Percentiles rank a stretch among this genome's conserved stretches.
Conservation (phyloP, 345 rosid genomes). For the Eucalyptus globulus region DNA sequence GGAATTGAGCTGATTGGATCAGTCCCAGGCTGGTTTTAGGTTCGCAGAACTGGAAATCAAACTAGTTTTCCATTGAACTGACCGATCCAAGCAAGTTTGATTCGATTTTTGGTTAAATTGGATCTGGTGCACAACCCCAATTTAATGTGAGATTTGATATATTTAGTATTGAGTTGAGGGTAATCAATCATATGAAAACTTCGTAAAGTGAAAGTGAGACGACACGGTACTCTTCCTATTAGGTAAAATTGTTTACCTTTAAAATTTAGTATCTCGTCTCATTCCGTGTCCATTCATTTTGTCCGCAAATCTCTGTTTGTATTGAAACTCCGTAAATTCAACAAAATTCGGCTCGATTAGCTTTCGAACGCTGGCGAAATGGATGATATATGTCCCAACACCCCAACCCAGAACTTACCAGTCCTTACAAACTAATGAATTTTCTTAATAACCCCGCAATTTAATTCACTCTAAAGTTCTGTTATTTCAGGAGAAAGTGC, state of each 20-base stretch:
- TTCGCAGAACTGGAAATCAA: background rate
- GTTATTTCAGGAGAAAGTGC: background rate
- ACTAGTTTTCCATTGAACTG: background rate
- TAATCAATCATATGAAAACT: too few species aligned
- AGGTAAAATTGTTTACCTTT: background rate
- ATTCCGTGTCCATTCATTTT: background rate
- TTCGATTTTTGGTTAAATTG: too few species aligned
- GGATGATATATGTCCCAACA: background rate
- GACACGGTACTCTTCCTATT: background rate
- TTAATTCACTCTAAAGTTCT: background rate
- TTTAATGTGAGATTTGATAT: too few species aligned
- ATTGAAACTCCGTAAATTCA: background rate
- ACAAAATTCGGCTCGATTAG: background rate
- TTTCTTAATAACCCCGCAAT: background rate
- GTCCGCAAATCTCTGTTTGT: background rate
- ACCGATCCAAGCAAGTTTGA: background rate
- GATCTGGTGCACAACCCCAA: rapidly evolving
- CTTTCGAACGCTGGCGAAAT: too few species aligned
- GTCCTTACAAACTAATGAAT: background rate
- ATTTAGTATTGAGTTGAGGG: background rate
- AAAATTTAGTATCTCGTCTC: background rate
- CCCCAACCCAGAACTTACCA: background rate
- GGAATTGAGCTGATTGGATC: background rate
- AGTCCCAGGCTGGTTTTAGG: background rate
- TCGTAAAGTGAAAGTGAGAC: background rate